Base-by-base conservation (phyloP, 2,329 filamentous ascomycete species). In the Alternaria longipes region DNA sequence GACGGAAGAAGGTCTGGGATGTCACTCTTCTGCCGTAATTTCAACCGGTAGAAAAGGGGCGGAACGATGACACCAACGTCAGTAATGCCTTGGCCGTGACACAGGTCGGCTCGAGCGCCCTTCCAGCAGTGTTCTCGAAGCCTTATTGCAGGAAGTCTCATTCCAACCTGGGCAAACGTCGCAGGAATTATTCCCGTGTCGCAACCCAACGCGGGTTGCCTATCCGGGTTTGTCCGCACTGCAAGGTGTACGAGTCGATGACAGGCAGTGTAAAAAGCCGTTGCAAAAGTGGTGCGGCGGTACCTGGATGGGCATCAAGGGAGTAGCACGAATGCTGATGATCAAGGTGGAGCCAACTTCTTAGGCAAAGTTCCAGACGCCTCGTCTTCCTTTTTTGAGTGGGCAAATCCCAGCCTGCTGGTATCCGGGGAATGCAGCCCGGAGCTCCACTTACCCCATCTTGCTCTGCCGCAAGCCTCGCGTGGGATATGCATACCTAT, bases 111-210 rank as follows among this genome's bases (percentile, higher is more conserved):
- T 68, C 72, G 73, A 76, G 73, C 73, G 67, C 63, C 67, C 67
- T 73, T 74, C 73, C 46, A 66, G 52, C 57, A 59, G 44, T 41
- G 63, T 74, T 72, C 69, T 65, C 65, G 70, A 74, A 70, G 67
- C 57, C 59, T 60, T 50, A 60, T 64, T 62, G 56, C 60, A 65
- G 64, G 4, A 22, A 41, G 18, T 42, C 14, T 24, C 55, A 68
- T 63, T 50, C 42, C 50, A 50, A 56, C 28, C 59, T 47, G 61
- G 54, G 50, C 53, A 51, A 26, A 28, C 49, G 40, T 58, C 44
- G 55, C 56, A 53, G 52, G 26, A 34, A 44, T 51, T 50, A 56
- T 55, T 62, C n/a, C 62, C 41, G 54, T 49, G 60, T 38, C 36
- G 51, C 60, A 45, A 41, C 53, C 49, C 16, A 40, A 51, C 41